phyloP scores from a whole-genome alignment of 2,329 filamentous ascomycete species.

The Bipolaris oryzae region DNA sequence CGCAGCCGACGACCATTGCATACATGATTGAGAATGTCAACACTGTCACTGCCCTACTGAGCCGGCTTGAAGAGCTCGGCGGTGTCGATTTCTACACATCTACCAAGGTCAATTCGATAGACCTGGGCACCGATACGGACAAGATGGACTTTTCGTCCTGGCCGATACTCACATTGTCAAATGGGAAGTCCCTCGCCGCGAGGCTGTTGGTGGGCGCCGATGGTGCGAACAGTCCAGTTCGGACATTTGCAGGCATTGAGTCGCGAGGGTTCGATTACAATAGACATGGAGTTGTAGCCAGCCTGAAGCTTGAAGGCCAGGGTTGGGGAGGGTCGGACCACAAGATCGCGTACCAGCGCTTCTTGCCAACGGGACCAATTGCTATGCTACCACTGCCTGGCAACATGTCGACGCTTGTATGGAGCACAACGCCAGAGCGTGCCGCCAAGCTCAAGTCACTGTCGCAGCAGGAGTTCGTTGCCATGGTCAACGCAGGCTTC shows the following conservation, averaged over 20 bases:
- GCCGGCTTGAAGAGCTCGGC: conserved; percentile 71
- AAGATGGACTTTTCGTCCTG: conserved; percentile 80
- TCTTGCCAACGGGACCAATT: conserved; percentile 88
- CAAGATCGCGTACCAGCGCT: conserved; percentile 91
- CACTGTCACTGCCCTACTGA: conserved; percentile 77
- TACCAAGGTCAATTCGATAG: conserved; percentile 79
- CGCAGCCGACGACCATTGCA: conserved; percentile 69
- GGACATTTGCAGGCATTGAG: conserved; percentile 83
- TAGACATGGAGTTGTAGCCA: conserved; percentile 89
- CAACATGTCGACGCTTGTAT: conserved; percentile 83
- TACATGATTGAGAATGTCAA: conserved; percentile 98
- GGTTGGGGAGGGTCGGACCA: conserved; percentile 48
- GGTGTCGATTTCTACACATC: conserved; percentile 73
- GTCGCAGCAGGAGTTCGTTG: conserved; percentile 72
- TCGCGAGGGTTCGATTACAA: conserved; percentile 93
- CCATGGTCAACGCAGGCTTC: conserved; percentile 94
- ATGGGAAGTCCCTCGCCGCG: conserved; percentile 72
- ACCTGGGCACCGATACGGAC: conserved; percentile 69
- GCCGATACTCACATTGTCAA: conserved; percentile 79
- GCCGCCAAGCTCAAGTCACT: conserved; percentile 81
- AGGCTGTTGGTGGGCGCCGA: conserved; percentile 91
- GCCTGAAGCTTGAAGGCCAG: conserved; percentile 70
- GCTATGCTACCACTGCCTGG: conserved; percentile 90
- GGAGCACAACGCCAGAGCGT: conserved; percentile 86
- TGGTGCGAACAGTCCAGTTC: conserved; percentile 91